Base-by-base conservation (phyloP, 306 rosid genomes). In the Vicia faba region DNA sequence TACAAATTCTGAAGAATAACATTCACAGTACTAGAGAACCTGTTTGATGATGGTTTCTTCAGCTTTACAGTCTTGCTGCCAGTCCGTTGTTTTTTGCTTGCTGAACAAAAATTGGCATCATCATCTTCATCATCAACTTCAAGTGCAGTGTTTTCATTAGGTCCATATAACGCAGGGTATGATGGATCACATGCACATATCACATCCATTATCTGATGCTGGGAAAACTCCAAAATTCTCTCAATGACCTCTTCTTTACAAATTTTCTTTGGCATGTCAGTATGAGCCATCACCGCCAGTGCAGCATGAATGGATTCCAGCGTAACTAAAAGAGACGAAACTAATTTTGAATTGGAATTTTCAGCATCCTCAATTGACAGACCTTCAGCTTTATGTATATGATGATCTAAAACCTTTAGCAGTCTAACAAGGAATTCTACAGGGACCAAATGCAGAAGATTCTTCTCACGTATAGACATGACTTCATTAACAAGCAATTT, bases 281-380 rank as follows among this genome's bases (percentile, higher is more conserved):
- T 70, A 64, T 88, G 78, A 50, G 96, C 83, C 97, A 93, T 93
- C 79, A 93, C 86, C 23, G 88, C 86, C 55, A 93, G 81, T 11
- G 97, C 93, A 43, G 97, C 95, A 82, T 93, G 99, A 75, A 93
- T 93, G 76, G 99, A 85, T 88, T 93, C 97, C 75, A 93, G 76
- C 3, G 95, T 96, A 74, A 87, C 80, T 70, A 85, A 83, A 74
- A 93, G 68, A 29, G 97, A 77, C 9, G 89, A 84, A 83, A 90
- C 70, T 70, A 71, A 69, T 61, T 88, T 91, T 64, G 96, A 88
- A 85, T 86, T 89, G 68, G 86, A 85, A 75, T 81, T 86, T 60
- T 92, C 96, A 56, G 78, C 87, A 64, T 88, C 96, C 78, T n/a
- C n/a, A n/a, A n/a, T n/a, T n/a, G n/a, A n/a, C n/a, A n/a, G n/a